Conservation (phyloP, 1,284 basidiomycete genomes). For the Tilletia indica region DNA sequence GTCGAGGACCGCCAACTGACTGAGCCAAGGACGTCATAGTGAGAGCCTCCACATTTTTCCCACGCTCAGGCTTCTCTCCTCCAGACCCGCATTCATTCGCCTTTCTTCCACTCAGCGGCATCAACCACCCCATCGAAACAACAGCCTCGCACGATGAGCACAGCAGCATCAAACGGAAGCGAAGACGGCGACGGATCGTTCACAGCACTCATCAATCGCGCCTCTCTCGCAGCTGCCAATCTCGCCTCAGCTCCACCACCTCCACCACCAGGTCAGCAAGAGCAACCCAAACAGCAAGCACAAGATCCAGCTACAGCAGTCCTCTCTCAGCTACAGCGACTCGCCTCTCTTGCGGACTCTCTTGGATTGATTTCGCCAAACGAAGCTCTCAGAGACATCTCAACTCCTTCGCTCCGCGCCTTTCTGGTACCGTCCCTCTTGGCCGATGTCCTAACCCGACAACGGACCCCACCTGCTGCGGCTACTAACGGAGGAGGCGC, state of each 20-base stretch:
- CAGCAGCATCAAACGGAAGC: not conserved
- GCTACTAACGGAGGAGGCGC: slow-evolving; percentile 20
- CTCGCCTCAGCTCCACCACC: not conserved
- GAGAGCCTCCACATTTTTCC: slow-evolving; percentile 13
- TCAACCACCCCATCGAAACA: not conserved
- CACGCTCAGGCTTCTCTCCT: slow-evolving; percentile 5
- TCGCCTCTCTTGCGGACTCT: slow-evolving; percentile 29
- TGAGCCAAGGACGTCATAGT: not conserved
- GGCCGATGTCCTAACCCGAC: slow-evolving; percentile 25
- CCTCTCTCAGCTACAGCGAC: not conserved
- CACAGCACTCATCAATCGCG: not conserved
- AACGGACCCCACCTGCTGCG: slow-evolving; percentile 12
- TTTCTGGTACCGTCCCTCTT: slow-evolving; percentile 40
- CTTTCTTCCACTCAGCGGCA: not conserved
- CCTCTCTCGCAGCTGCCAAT: not conserved
- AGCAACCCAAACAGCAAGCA: not conserved
- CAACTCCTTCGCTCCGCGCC: slow-evolving; percentile 41
- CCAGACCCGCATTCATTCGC: not conserved
- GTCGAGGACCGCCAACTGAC: too few relatives aligned
- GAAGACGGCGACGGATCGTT: not conserved
- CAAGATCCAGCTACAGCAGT: not conserved
- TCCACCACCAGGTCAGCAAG: not conserved
- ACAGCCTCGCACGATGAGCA: not conserved
- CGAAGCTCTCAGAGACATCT: slow-evolving; percentile 40
- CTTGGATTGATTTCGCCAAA: slow-evolving; percentile 36